Base-by-base conservation (phyloP, 805 yeast genomes). In the Alloascoidea hylecoeti region DNA sequence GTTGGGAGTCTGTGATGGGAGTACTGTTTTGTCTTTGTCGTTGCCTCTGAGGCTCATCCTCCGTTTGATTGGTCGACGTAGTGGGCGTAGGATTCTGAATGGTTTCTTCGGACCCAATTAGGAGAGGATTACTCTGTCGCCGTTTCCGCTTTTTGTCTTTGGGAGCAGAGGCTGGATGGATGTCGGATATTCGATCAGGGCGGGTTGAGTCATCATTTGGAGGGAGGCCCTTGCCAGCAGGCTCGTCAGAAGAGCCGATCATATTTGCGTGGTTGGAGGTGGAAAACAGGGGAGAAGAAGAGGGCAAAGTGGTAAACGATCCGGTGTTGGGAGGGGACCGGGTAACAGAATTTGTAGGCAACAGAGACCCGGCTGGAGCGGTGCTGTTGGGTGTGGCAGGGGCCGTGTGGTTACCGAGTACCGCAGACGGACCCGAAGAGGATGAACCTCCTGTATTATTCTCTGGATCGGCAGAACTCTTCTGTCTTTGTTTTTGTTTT, bases 311-410 rank as follows among this genome's bases (percentile, higher is more conserved):
- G 9, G 13, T 23, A 23, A 9, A 9, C 30, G 30, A 9, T 9
- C 30, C n/a, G 13, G 30, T 23, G 30, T n/a, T 23, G 30, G 30
- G 30, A 23, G n/a, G n/a, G 30, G 30, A n/a, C 30, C n/a, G 30
- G 30, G 30, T 9, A n/a, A 23, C n/a, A n/a, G 30, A 23, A 23
- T 9, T 9, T 9, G 30, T 9, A n/a, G n/a, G 9, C 13, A n/a
- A n/a, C 30, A 23, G 30, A 23, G 30, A n/a, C 30, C 9, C 9
- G 30, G 30, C 9, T 9, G n/a, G 30, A 23, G 13, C 30, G 9
- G 30, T 23, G 30, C 13, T 23, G 30, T n/a, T n/a, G n/a, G n/a
- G n/a, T n/a, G n/a, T n/a, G n/a, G n/a, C n/a, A n/a, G n/a, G n/a
- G n/a, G n/a, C n/a, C n/a, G n/a, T n/a, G n/a, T n/a, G n/a, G n/a